Percentiles rank a stretch among this genome's conserved stretches.
Evolutionary conservation across 352 stramenopile species (phyloP).

Genomic region (Globisporangium echinulatum): DNA sequence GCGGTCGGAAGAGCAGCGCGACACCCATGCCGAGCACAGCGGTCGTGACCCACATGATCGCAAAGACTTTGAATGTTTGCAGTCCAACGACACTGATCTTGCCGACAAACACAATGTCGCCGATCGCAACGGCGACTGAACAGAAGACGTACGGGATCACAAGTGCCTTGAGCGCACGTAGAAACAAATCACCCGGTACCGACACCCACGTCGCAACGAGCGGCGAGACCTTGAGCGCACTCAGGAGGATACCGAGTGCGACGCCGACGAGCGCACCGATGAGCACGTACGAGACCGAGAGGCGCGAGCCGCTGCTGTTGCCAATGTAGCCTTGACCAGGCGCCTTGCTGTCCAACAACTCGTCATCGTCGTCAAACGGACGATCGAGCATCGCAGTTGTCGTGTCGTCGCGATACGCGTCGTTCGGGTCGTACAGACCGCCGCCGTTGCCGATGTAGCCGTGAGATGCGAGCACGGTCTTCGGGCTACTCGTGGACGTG

Average conservation of each 20-base stretch:
- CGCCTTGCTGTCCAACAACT: slow-evolving; percentile 3
- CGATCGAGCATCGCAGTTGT: slow-evolving; percentile 11
- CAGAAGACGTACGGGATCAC: slow-evolving; percentile 83
- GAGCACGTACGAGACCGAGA: slow-evolving; percentile 51
- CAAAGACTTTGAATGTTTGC: slow-evolving; percentile 62
- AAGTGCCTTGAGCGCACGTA: slow-evolving; percentile 66
- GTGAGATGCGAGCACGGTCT: slow-evolving; percentile 42
- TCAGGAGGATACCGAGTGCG: slow-evolving; percentile 36
- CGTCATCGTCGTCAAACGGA: slow-evolving; percentile 1
- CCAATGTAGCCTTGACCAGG: slow-evolving; percentile 16
- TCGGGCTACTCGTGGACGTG: slow-evolving; percentile 23
- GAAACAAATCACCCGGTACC: slow-evolving; percentile 69
- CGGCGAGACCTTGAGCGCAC: slow-evolving; percentile 35
- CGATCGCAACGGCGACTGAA: slow-evolving; percentile 65
- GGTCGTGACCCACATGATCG: slow-evolving; percentile 44
- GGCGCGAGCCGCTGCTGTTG: slow-evolving; percentile 30
- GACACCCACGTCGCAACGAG: slow-evolving; percentile 46
- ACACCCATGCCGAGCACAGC: slow-evolving; percentile 44
- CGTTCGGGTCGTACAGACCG: neutral
- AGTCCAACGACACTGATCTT: slow-evolving; percentile 63
- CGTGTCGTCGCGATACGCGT: slow-evolving; percentile 7
- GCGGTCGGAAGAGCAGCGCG: slow-evolving; percentile 44
- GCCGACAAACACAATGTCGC: slow-evolving; percentile 68
- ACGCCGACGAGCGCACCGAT: slow-evolving; percentile 49
- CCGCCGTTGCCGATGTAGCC: neutral